A percentile compares a stretch with the other conserved stretches of the same genome.
Conservation (phyloP, 495 filamentous ascomycete genomes). For the Hypoxylon lenormandii region DNA sequence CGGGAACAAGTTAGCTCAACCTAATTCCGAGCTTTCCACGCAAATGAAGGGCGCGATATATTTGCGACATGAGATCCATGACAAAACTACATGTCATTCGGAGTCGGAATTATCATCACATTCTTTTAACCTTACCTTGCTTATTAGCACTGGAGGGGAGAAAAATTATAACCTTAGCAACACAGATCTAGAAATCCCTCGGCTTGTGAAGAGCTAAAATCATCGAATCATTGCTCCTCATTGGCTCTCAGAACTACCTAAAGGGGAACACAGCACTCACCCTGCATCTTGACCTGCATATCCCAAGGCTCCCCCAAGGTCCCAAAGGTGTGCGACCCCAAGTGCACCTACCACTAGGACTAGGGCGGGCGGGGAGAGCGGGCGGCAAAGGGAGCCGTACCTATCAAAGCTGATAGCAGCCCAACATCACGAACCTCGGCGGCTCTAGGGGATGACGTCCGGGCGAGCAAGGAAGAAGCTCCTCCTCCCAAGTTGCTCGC, state of each 20-base stretch:
- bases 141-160: not conserved
- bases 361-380: conserved; percentile 20
- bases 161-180: not conserved
- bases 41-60: too few relatives aligned
- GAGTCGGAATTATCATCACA: not conserved
- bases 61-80: too few relatives aligned
- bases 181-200: not conserved
- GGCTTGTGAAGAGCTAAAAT: conserved; percentile 5
- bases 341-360: conserved; percentile 13
- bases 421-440: conserved; percentile 40
- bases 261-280: conserved; percentile 17
- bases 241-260: conserved; percentile 19
- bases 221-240: conserved; percentile 16
- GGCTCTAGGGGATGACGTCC: conserved; percentile 37
- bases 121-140: not conserved
- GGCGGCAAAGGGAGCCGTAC: conserved; percentile 34
- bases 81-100: not conserved
- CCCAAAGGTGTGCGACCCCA: conserved; percentile 23
- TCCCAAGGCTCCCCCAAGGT: too few relatives aligned
- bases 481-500: conserved; percentile 20
- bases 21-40: not conserved
- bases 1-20: not conserved
- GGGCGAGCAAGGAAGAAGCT: conserved; percentile 35
- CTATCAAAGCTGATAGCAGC: conserved; percentile 34
- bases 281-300: conserved; percentile 43